These are phyloP conservation scores for Pachysolen tannophilus DNA, from an alignment of 805 yeast species.

Conservation along the genomic window DNA sequence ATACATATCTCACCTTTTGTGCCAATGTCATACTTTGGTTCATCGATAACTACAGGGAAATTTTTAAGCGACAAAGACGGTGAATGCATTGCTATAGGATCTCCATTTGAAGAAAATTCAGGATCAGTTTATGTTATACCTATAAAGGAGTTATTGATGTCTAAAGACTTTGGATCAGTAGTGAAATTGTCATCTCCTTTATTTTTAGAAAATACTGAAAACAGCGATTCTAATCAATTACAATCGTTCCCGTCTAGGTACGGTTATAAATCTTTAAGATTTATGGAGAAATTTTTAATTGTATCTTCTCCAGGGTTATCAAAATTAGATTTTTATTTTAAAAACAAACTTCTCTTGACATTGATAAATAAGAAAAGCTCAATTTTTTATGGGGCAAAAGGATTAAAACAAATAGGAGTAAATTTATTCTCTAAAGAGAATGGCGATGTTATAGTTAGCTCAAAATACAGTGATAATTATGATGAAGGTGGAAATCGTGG, in stretches of 20 bases:
- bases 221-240: background rate
- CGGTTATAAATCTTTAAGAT: slow-evolving; percentile 31
- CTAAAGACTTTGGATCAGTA: background rate
- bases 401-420: slow-evolving; percentile 36
- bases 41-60: slow-evolving; percentile 32
- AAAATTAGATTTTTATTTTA: slow-evolving; percentile 27
- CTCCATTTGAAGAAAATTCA: slow-evolving; percentile 34
- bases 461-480: slow-evolving; percentile 29
- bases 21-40: slow-evolving; percentile 37
- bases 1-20: slow-evolving; percentile 12
- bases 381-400: slow-evolving; percentile 27
- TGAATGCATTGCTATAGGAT: slow-evolving; percentile 38
- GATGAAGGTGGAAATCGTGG: background rate
- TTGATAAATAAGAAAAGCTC: slow-evolving; percentile 19
- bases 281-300: slow-evolving; percentile 28
- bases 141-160: slow-evolving; percentile 19
- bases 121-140: slow-evolving; percentile 42
- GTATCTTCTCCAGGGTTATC: slow-evolving; percentile 48
- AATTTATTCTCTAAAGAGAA: slow-evolving; percentile 27
- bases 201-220: no score
- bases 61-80: slow-evolving; percentile 25
- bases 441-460: slow-evolving; percentile 35
- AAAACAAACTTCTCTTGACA: slow-evolving; percentile 16
- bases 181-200: background rate
- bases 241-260: slow-evolving; percentile 23